These are phyloP conservation scores for Raffaelea albimanens DNA, from an alignment of 2,329 filamentous ascomycete genomes.

Conservation along the genomic window DNA sequence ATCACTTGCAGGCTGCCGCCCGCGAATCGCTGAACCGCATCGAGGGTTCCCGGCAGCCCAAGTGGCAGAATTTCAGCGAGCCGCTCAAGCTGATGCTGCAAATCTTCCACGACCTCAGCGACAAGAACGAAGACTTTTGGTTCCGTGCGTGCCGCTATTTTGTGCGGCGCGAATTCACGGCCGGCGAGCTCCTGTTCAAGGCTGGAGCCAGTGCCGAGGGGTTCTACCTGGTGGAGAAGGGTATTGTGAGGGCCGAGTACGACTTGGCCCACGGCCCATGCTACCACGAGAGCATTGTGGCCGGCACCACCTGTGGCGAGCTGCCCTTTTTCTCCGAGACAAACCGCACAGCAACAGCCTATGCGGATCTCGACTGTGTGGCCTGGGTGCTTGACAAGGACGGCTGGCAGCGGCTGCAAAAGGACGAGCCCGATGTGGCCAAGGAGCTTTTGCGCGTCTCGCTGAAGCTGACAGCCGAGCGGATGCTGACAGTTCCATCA, in stretches of 20 bases:
- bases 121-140: constrained; percentile 93
- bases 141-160: constrained; percentile 73
- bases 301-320: constrained; percentile 91
- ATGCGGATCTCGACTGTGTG: constrained; percentile 71
- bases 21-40: constrained; percentile 62
- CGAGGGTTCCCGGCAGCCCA: constrained; percentile 48
- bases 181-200: constrained; percentile 67
- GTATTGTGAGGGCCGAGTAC: constrained; percentile 85
- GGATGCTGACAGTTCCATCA: constrained; percentile 47
- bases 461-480: constrained; percentile 89
- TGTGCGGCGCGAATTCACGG: constrained; percentile 52
- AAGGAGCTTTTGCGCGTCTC: constrained; percentile 76
- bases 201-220: constrained; percentile 68
- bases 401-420: constrained; percentile 64
- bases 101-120: constrained; percentile 83
- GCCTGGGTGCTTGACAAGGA: constrained; percentile 71
- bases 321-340: constrained; percentile 94
- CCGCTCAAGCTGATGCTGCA: constrained; percentile 87
- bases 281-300: constrained; percentile 85
- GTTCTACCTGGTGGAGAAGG: constrained; percentile 85
- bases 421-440: constrained; percentile 65
- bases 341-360: constrained; percentile 73
- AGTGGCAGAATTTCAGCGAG: constrained; percentile 82
- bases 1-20: constrained; percentile 69
- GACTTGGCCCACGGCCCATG: constrained; percentile 72